These are phyloP conservation scores for Phaeomoniella chlamydospora DNA, from an alignment of 2,329 filamentous ascomycete species.

Conservation along the genomic window DNA sequence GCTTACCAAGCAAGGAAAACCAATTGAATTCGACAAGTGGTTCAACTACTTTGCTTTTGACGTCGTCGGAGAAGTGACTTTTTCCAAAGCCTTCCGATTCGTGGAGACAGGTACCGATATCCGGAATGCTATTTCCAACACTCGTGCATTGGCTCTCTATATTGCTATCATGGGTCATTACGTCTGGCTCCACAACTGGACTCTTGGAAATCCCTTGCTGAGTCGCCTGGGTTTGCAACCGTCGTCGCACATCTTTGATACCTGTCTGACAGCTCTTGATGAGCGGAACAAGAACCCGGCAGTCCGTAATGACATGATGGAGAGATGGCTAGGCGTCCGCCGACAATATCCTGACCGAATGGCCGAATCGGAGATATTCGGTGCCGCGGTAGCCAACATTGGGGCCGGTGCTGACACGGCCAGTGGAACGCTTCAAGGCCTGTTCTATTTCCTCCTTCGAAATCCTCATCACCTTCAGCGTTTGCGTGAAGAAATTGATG, in stretches of 20 bases:
- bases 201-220: constrained; percentile 22
- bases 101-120: constrained; percentile 17
- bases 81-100: constrained; percentile 21
- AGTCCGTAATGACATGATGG: constrained; percentile 19
- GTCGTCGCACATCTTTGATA: constrained; percentile 23
- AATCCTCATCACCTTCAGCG: constrained; percentile 10
- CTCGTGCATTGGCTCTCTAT: constrained; percentile 15
- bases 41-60: constrained; percentile 25
- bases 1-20: constrained; percentile 8
- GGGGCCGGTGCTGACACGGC: constrained; percentile 25
- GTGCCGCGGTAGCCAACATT: constrained; percentile 18
- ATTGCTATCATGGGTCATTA: constrained; percentile 19
- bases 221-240: constrained; percentile 20
- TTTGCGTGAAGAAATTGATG: constrained; percentile 12
- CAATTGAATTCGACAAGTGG: constrained; percentile 23
- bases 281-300: constrained; percentile 17
- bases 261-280: constrained; percentile 16
- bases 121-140: constrained; percentile 21
- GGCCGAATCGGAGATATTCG: constrained; percentile 18
- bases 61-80: constrained; percentile 20
- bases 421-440: constrained; percentile 18
- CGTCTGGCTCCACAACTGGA: constrained; percentile 18
- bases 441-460: constrained; percentile 20
- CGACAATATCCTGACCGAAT: constrained; percentile 18
- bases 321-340: constrained; percentile 19